Base-by-base conservation (phyloP, 2,329 filamentous ascomycete species). In the Fusarium secorum region DNA sequence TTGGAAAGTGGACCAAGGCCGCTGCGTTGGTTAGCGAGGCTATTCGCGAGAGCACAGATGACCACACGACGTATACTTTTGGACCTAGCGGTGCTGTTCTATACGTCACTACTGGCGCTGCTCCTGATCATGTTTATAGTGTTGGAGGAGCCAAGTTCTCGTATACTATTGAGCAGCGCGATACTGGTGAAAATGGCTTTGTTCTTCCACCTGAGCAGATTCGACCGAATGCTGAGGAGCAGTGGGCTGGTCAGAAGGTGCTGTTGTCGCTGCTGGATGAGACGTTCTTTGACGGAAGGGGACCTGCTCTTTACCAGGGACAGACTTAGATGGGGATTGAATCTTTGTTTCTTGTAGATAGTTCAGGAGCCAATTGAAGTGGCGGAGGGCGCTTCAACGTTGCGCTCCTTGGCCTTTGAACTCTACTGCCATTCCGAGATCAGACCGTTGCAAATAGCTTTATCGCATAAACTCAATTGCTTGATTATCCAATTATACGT, bases 1-100 rank as follows among this genome's bases (percentile, higher is more conserved):
- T 81, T 18, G 77, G 80, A 5, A 80, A 81, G 36, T 83, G 84
- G 75, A 75, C 79, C 36, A 78, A 77, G 28, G 77, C 85, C 0
- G 79, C 83, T 7, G 72, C 74, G 7, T 22, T 72, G 0, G 66
- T 76, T 0, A 77, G 76, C 8, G 60, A 68, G 20, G 71, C 76
- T 30, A 82, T 83, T 60, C 76, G 78, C 5, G 74, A 76, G 28
- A 69, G 76, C n/a, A 80, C 75, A 52, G 76, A 69, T 14, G 65
- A 60, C 3, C 57, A 70, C 60, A 82, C 74, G 1, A 71, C 70
- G 4, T 84, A 79, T 56, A 81, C 79, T 3, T 77, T 79, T 11
- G 82, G 82, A 3, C 78, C 76, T 8, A 81, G 77, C 14, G 83
- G 82, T 57, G 64, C 76, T 11, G 81, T 80, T 0, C 60, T 84